Evolutionary conservation across 257 asterid species (phyloP).

Genomic region (Eucommia ulmoides): DNA sequence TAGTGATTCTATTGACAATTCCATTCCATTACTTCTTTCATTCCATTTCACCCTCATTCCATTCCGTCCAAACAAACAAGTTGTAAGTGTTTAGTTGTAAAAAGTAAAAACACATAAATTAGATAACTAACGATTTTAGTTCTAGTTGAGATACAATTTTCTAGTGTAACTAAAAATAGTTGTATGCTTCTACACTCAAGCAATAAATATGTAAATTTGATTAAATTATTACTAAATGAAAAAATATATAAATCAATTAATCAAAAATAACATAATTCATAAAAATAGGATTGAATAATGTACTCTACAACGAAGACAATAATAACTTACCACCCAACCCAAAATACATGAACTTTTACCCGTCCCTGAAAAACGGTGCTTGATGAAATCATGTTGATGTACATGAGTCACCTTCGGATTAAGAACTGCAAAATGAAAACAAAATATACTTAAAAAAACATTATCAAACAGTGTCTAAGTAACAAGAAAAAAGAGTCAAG

Average conservation of each 20-base stretch:
- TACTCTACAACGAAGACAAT: slow-evolving; percentile 1
- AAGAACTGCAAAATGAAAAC: slow-evolving; percentile 26
- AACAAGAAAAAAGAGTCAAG: too few relatives aligned
- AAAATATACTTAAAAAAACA: too few relatives aligned
- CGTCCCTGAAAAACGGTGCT: slow-evolving; percentile 60
- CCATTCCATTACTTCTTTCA: too few relatives aligned
- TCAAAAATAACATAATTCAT: not conserved
- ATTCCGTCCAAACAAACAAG: too few relatives aligned
- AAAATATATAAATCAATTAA: not conserved
- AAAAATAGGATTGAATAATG: not conserved
- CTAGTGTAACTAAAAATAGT: too few relatives aligned
- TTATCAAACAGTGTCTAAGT: too few relatives aligned
- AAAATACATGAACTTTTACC: slow-evolving; percentile 40
- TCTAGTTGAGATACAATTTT: not conserved
- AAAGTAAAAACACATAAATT: too few relatives aligned
- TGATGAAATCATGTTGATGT: slow-evolving; percentile 81
- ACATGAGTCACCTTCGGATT: slow-evolving; percentile 65
- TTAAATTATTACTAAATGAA: not conserved
- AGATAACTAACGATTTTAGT: not conserved
- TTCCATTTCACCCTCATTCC: too few relatives aligned
- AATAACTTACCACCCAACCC: slow-evolving; percentile 76
- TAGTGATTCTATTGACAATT: too few relatives aligned
- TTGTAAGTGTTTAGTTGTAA: too few relatives aligned
- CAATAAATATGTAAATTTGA: not conserved
- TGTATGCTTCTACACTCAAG: too few relatives aligned